A percentile compares a stretch with the other conserved stretches of the same genome.
These are phyloP conservation scores for Fragaria iinumae DNA, from an alignment of 306 rosid genomes.

Conservation along the genomic window DNA sequence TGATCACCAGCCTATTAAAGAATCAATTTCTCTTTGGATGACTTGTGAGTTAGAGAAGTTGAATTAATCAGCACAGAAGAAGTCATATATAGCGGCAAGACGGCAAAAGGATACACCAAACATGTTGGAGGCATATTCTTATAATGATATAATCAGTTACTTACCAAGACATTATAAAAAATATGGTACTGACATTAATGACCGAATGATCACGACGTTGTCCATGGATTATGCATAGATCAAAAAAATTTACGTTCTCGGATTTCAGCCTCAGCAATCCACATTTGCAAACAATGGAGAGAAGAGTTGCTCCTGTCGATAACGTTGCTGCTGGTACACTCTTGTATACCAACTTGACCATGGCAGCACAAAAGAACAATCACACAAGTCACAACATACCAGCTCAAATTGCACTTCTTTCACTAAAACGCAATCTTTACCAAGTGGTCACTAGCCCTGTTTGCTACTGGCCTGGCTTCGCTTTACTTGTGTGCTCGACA, in stretches of 20 bases:
- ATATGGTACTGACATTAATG: not conserved
- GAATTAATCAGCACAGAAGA: not conserved
- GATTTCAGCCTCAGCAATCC: not conserved
- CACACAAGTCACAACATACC: not conserved
- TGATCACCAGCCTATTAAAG: not conserved
- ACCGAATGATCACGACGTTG: not conserved
- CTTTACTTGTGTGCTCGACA: not conserved
- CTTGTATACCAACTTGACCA: not conserved
- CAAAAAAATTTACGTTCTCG: not conserved
- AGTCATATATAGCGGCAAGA: not conserved
- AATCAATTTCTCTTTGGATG: not conserved
- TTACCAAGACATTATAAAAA: not conserved
- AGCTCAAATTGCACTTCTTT: conserved; percentile 3
- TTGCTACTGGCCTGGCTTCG: conserved; percentile 29
- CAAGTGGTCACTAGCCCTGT: conserved; percentile 25
- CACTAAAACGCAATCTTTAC: not conserved
- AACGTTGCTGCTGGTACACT: not conserved
- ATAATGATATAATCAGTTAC: not conserved
- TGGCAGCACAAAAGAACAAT: not conserved
- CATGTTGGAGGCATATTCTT: not conserved
- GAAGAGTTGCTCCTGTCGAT: not conserved
- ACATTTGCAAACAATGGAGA: not conserved
- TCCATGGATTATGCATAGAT: not conserved
- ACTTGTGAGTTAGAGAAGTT: not conserved
- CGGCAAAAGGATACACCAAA: not conserved